Evolutionary conservation across 805 yeast genomes (phyloP).

Genomic region (Ogataea methylovora): DNA sequence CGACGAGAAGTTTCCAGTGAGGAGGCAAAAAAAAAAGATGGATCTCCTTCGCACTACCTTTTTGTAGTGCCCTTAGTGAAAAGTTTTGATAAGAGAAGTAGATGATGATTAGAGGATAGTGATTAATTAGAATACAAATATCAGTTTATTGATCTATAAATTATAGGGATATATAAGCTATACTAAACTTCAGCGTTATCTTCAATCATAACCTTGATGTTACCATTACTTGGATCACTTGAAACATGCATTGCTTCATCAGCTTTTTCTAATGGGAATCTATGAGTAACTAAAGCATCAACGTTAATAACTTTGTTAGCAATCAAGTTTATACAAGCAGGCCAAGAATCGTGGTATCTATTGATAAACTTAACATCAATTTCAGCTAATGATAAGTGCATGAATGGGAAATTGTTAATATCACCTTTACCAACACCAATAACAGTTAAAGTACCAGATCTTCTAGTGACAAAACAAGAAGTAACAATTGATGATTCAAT

Average conservation of each 20-base stretch:
- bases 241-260: constrained; percentile 34
- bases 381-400: constrained; percentile 46
- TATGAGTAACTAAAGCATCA: constrained; percentile 41
- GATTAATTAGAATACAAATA: too few relatives aligned
- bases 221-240: constrained; percentile 34
- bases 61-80: too few relatives aligned
- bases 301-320: constrained; percentile 36
- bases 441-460: constrained; percentile 39
- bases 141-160: too few relatives aligned
- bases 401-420: constrained; percentile 43
- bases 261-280: constrained; percentile 38
- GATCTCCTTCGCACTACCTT: too few relatives aligned
- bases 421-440: constrained; percentile 46
- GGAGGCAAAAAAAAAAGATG: too few relatives aligned
- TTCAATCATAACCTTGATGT: constrained; percentile 40
- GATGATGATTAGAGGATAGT: too few relatives aligned
- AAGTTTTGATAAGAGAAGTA: too few relatives aligned
- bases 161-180: too few relatives aligned
- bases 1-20: too few relatives aligned
- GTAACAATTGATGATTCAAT: constrained; percentile 40
- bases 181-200: constrained; percentile 22
- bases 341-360: constrained; percentile 52
- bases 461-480: constrained; percentile 36
- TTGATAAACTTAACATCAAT: constrained; percentile 43
- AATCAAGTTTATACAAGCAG: constrained; percentile 43